Conservation (phyloP, 306 rosid species). For the Mimosa bimucronata region DNA sequence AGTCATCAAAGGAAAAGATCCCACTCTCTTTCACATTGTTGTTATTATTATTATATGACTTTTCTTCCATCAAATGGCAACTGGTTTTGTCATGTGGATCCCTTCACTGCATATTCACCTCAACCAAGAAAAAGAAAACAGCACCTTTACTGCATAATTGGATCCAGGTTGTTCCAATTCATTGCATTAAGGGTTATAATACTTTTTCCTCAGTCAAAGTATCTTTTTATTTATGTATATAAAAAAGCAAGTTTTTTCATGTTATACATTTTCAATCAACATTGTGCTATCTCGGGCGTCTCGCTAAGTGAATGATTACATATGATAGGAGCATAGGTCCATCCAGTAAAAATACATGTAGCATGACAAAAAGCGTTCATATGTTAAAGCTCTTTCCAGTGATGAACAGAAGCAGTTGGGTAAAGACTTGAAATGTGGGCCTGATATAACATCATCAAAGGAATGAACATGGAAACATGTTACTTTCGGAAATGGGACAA, state of each 20-base stretch:
- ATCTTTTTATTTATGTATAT: not conserved
- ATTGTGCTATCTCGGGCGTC: not conserved
- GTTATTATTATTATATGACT: not conserved
- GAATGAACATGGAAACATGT: not conserved
- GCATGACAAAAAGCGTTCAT: slow-evolving; percentile 1
- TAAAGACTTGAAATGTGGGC: slow-evolving; percentile 7
- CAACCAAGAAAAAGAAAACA: not conserved
- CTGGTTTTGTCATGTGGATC: slow-evolving; percentile 10
- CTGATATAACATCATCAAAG: not conserved
- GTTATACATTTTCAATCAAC: slow-evolving; percentile 10
- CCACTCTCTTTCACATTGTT: not conserved
- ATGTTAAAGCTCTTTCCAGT: not conserved
- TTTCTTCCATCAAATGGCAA: not conserved
- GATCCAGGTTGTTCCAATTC: slow-evolving; percentile 13
- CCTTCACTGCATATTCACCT: slow-evolving; percentile 17
- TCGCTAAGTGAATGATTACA: slow-evolving; percentile 20
- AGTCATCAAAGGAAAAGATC: slow-evolving; percentile 27
- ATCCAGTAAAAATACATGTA: not conserved
- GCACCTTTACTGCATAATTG: not conserved
- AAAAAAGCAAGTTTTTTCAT: not conserved
- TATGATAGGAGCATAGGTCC: not conserved
- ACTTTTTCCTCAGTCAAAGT: not conserved
- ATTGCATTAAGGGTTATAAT: not conserved
- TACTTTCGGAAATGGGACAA: not conserved
- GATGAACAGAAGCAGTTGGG: not conserved